Evolutionary conservation across 1,284 basidiomycete species (phyloP).

Genomic region (Lentinus polychrous): DNA sequence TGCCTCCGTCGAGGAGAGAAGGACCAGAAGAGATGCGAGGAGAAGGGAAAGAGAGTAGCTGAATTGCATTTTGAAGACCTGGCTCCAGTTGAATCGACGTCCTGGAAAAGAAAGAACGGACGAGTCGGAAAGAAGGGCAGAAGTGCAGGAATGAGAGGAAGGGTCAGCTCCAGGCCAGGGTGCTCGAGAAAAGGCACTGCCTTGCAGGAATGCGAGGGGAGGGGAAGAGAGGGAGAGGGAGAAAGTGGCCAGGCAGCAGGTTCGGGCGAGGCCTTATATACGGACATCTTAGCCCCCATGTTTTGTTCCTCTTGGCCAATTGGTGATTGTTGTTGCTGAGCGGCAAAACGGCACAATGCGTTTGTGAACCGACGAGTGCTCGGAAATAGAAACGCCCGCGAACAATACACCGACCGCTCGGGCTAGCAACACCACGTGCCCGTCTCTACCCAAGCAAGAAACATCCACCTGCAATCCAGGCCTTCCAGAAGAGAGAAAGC

Average conservation of each 20-base stretch:
- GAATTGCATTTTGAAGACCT: conserved; percentile 41
- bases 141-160: conserved; percentile 17
- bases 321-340: neutral
- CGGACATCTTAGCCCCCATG: neutral
- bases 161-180: conserved; percentile 23
- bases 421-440: conserved; percentile 1
- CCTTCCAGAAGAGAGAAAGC: neutral
- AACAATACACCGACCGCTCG: neutral
- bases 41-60: conserved; percentile 43
- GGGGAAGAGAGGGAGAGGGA: conserved; percentile 12
- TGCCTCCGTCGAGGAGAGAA: conserved; percentile 36
- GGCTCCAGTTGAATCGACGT: conserved; percentile 20
- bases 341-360: neutral
- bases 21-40: conserved; percentile 45
- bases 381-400: no score
- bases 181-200: conserved; percentile 16
- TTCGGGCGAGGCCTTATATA: conserved; percentile 13
- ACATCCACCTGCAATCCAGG: neutral
- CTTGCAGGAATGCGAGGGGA: conserved; percentile 16
- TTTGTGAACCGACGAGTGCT: no score
- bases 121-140: conserved; percentile 15
- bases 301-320: conserved; percentile 5
- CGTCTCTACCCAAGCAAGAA: neutral
- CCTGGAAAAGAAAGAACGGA: conserved; percentile 12
- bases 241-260: neutral